Percentiles rank a stretch among this genome's conserved stretches.
Conservation (phyloP, 1,284 basidiomycete genomes). For the Puccinia horiana region DNA sequence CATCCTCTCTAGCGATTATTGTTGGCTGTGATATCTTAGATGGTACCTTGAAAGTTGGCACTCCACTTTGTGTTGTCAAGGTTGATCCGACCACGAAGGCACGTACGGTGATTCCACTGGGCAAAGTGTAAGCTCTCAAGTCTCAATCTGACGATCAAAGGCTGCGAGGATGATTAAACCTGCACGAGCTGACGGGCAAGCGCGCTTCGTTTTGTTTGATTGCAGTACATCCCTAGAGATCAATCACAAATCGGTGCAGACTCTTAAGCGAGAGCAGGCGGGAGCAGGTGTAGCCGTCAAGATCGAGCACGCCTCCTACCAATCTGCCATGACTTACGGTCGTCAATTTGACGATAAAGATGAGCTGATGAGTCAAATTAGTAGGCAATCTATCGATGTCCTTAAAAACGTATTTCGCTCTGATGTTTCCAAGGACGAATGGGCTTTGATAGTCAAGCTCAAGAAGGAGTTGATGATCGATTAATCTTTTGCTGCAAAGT, state of each 20-base stretch:
- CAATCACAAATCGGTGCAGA: constrained; percentile 75
- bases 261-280: constrained; percentile 88
- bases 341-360: constrained; percentile 92
- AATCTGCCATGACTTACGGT: constrained; percentile 90
- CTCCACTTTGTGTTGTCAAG: constrained; percentile 92
- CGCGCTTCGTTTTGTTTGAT: constrained; percentile 13
- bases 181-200: background rate
- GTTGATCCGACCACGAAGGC: constrained; percentile 80
- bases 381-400: constrained; percentile 88
- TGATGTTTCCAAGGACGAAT: constrained; percentile 87
- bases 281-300: constrained; percentile 97
- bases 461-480: constrained; percentile 71
- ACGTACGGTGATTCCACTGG: constrained; percentile 85
- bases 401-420: constrained; percentile 87
- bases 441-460: constrained; percentile 87
- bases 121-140: constrained; percentile 75
- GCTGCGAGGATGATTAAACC: background rate
- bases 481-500: constrained; percentile 51
- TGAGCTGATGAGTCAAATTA: constrained; percentile 85
- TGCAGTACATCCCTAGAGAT: constrained; percentile 87
- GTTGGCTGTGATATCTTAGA: constrained; percentile 96
- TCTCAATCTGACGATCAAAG: background rate
- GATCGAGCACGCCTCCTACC: constrained; percentile 95
- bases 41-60: constrained; percentile 87
- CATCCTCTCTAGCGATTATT: constrained; percentile 65